A percentile compares a stretch with the other conserved stretches of the same genome.
These are phyloP conservation scores for Abelmoschus esculentus DNA, from an alignment of 345 rosid species.

Conservation along the genomic window DNA sequence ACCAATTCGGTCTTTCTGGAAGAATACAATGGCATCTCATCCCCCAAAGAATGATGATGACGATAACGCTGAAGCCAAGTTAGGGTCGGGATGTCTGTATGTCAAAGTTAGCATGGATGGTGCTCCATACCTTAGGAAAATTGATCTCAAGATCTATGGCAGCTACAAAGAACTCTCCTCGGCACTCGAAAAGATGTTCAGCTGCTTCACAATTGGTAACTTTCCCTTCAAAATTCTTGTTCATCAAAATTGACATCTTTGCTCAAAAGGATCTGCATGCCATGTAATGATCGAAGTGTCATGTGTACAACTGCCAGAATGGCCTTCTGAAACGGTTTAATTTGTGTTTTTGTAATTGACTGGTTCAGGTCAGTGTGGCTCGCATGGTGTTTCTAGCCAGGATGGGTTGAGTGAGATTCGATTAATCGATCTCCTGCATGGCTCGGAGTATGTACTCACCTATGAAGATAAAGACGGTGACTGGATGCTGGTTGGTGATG, in stretches of 20 bases:
- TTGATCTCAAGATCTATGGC: constrained; percentile 52
- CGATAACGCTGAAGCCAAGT: constrained; percentile 34
- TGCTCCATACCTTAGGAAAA: constrained; percentile 69
- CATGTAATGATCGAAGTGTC: too few species aligned
- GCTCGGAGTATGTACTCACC: constrained; percentile 73
- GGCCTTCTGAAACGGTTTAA: background rate
- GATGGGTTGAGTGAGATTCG: constrained; percentile 48
- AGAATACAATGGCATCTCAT: constrained; percentile 61
- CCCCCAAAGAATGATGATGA: constrained; percentile 29
- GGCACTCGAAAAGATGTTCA: constrained; percentile 70
- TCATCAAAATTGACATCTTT: background rate
- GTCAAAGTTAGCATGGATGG: constrained; percentile 86
- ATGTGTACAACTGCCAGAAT: too few species aligned
- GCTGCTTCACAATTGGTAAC: constrained; percentile 66
- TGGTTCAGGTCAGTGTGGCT: constrained; percentile 47
- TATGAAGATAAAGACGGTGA: constrained; percentile 83
- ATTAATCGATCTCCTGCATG: constrained; percentile 54
- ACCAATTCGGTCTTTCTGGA: constrained; percentile 66
- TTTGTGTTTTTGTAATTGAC: background rate
- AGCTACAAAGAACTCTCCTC: constrained; percentile 53
- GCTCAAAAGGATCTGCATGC: too few species aligned
- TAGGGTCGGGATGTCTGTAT: constrained; percentile 46
- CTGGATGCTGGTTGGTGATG: constrained; percentile 90
- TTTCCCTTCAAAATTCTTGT: background rate
- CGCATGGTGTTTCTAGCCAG: constrained; percentile 40